These are phyloP conservation scores for Paramarasmius palmivorus DNA, from an alignment of 1,284 basidiomycete species.

Conservation along the genomic window DNA sequence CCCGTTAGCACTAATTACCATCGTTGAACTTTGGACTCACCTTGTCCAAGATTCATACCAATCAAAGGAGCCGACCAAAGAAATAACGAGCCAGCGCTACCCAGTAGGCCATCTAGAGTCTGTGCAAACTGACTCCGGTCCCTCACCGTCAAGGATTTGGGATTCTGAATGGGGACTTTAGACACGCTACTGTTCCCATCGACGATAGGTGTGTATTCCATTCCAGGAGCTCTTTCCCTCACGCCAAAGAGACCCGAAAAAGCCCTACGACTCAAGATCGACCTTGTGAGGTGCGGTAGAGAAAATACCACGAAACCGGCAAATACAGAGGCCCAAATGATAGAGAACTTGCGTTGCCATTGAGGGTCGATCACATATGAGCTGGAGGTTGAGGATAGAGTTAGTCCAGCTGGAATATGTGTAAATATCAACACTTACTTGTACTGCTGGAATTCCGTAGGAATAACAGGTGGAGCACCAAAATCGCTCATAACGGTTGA, in stretches of 20 bases:
- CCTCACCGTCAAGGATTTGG: too few relatives aligned
- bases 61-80: slow-evolving; percentile 44
- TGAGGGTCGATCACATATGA: slow-evolving; percentile 75
- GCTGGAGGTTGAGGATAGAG: slow-evolving; percentile 43
- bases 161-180: too few relatives aligned
- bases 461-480: slow-evolving; percentile 60
- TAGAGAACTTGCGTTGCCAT: slow-evolving; percentile 78
- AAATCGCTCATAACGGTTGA: slow-evolving; percentile 36
- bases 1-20: neutral
- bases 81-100: slow-evolving; percentile 27
- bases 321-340: slow-evolving; percentile 67
- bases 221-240: slow-evolving; percentile 39
- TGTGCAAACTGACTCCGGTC: slow-evolving; percentile 8
- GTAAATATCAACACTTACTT: slow-evolving; percentile 51
- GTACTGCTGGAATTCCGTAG: slow-evolving; percentile 60
- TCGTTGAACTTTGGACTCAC: slow-evolving; percentile 25
- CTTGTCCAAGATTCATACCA: slow-evolving; percentile 45
- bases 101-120: slow-evolving; percentile 22
- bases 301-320: slow-evolving; percentile 55
- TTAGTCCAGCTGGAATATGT: too few relatives aligned
- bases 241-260: slow-evolving; percentile 50
- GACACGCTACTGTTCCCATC: slow-evolving; percentile 30
- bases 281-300: slow-evolving; percentile 51
- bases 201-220: neutral
- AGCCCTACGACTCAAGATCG: slow-evolving; percentile 42